These are phyloP conservation scores for Cyberlindnera subsufficiens DNA, from an alignment of 805 yeast species.

Conservation along the genomic window DNA sequence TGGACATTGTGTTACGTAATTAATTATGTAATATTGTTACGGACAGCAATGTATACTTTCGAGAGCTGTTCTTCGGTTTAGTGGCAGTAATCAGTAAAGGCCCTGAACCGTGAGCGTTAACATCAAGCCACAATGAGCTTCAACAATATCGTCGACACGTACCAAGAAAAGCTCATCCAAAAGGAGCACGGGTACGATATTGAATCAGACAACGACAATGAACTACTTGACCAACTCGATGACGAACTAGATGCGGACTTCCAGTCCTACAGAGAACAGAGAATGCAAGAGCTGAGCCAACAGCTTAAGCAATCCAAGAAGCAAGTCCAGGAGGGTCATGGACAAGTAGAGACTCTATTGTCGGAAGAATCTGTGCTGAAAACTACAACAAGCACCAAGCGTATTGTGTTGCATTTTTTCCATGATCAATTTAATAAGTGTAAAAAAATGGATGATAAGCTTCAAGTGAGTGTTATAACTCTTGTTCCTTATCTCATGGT, in stretches of 20 bases:
- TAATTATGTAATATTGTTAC: too few species aligned
- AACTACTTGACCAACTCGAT: slow-evolving; percentile 42
- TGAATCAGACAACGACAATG: slow-evolving; percentile 31
- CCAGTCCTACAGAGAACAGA: slow-evolving; percentile 51
- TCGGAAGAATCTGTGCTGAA: slow-evolving; percentile 56
- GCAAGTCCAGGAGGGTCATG: slow-evolving; percentile 34
- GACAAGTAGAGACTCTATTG: slow-evolving; percentile 33
- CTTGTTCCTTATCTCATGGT: background rate
- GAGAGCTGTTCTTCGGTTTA: too few species aligned
- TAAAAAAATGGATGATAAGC: slow-evolving; percentile 44
- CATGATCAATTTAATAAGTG: slow-evolving; percentile 60
- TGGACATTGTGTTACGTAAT: too few species aligned
- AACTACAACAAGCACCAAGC: slow-evolving; percentile 35
- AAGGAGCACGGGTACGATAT: slow-evolving; percentile 17
- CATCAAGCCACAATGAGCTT: background rate
- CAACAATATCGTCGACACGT: slow-evolving; percentile 19
- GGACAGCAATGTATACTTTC: too few species aligned
- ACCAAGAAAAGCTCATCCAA: slow-evolving; percentile 34
- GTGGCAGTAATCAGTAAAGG: background rate
- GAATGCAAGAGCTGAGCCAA: slow-evolving; percentile 52
- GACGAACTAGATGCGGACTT: slow-evolving; percentile 38
- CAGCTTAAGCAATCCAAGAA: slow-evolving; percentile 32
- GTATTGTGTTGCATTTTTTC: slow-evolving; percentile 56
- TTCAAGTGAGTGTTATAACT: slow-evolving; percentile 13
- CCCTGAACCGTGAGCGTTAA: background rate